Base-by-base conservation (phyloP, 2,329 filamentous ascomycete species). In the Talaromyces funiculosus region DNA sequence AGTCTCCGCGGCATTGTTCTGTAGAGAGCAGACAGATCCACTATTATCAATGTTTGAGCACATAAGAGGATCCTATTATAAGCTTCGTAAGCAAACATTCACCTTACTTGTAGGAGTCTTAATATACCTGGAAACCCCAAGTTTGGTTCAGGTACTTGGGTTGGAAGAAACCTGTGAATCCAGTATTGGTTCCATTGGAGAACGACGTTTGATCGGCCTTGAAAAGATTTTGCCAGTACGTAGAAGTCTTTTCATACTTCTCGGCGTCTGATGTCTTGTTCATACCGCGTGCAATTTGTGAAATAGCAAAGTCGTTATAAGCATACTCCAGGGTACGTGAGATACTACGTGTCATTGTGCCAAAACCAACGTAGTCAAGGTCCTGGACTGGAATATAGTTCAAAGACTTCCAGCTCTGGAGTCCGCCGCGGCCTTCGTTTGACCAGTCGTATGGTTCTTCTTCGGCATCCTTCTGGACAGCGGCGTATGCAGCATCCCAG, bases 321-420 rank as follows among this genome's bases (percentile, higher is more conserved):
- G 85, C 82, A 68, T 91, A 90, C 69, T 90, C 88, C 1, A 90
- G 79, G 0, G 87, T 90, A 3, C 88, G 81, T 1, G 85, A 89
- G 43, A 90, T 82, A 63, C 82, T 86, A 10, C 88, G 80, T 0
- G 88, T 90, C 73, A 88, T 82, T 0, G 86, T 85, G 0, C 87
- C 88, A 35, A 86, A 84, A 3, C 86, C 86, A 33, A 81, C 75
- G 0, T 79, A 78, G 71, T 90, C 88, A 60, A 86, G 85, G 63
- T 90, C 86, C 60, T 86, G 80, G 1, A 83, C 82, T 0, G 88
- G 88, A 20, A 90, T 86, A 68, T 89, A 90, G 3, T 85, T 81
- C 1, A 89, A 77, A 0, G 69, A 72, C 67, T 90, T 89, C 88
- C 88, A 90, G 64, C 84, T 87, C 62, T 83, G 80, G 12, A 90